phyloP scores from a whole-genome alignment of 1,284 basidiomycete species.

The Cryptococcus amylolentus region DNA sequence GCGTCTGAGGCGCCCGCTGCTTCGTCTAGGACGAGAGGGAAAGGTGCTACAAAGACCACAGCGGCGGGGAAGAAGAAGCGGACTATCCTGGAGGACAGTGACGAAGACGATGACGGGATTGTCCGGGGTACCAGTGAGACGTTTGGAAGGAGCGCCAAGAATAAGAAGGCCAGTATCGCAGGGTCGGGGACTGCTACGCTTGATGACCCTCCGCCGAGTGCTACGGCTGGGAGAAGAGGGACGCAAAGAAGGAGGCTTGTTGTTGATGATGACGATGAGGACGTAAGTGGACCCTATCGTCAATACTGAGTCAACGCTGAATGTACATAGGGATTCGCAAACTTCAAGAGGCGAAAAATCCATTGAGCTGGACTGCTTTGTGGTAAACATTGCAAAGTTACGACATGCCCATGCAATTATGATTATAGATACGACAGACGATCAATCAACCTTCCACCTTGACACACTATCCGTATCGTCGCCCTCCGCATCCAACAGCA shows the following conservation, averaged over 20 bases:
- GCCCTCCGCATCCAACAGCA: conserved; percentile 46
- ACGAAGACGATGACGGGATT: conserved; percentile 28
- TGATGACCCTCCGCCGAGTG: conserved; percentile 3
- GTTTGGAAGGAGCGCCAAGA: not conserved
- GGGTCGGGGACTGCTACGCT: conserved; percentile 10
- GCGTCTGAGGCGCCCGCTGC: conserved; percentile 21
- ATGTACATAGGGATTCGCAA: not conserved
- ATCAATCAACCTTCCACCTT: conserved; percentile 46
- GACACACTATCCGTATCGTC: conserved; percentile 45
- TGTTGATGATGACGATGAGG: conserved; percentile 17
- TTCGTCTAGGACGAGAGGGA: not conserved
- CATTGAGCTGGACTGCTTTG: not conserved
- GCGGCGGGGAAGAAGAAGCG: conserved; percentile 11
- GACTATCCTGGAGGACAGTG: conserved; percentile 26
- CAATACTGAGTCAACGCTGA: not conserved
- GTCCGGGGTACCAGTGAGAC: conserved; percentile 10
- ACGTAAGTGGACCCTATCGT: conserved; percentile 10
- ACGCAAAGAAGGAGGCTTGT: conserved; percentile 18
- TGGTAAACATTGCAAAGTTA: not conserved
- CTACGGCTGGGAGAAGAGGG: conserved; percentile 1
- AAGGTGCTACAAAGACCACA: conserved; percentile 2
- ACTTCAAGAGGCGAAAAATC: not conserved
- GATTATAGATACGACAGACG: too few species aligned
- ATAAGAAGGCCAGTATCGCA: not conserved
- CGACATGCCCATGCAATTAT: not conserved